Percentiles rank a stretch among this genome's conserved stretches.
Evolutionary conservation across 2,329 filamentous ascomycete genomes (phyloP).

Genomic region (Cordyceps cateniannulata): DNA sequence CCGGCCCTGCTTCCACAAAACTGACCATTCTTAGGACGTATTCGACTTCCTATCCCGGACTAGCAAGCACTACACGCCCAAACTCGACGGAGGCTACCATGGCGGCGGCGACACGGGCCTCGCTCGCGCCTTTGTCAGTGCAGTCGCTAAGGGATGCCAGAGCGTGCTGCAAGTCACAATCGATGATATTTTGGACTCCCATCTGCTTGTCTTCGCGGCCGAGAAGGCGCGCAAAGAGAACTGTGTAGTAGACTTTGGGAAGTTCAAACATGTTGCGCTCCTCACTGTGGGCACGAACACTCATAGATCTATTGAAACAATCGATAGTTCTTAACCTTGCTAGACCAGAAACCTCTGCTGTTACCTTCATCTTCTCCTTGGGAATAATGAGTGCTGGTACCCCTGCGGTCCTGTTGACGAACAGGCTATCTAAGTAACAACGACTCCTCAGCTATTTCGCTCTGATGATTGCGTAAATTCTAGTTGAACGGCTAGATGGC

Average conservation of each 20-base stretch:
- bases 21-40: conserved; percentile 5
- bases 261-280: conserved; percentile 15
- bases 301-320: too few relatives aligned
- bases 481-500: too few relatives aligned
- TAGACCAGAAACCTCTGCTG: too few relatives aligned
- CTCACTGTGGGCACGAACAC: too few relatives aligned
- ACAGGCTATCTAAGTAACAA: too few relatives aligned
- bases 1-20: too few relatives aligned
- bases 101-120: conserved; percentile 16
- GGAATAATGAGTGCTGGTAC: too few relatives aligned
- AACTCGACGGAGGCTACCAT: conserved; percentile 15
- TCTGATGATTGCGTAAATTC: too few relatives aligned
- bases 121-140: conserved; percentile 14
- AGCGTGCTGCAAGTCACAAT: conserved; percentile 12
- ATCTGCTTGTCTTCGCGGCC: conserved; percentile 15
- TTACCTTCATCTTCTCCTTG: too few relatives aligned
- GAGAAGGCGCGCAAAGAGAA: conserved; percentile 14
- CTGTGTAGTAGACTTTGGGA: conserved; percentile 15
- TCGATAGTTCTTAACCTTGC: too few relatives aligned
- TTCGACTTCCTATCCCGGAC: conserved; percentile 15
- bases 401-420: too few relatives aligned
- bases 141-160: conserved; percentile 11
- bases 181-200: conserved; percentile 14
- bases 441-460: too few relatives aligned
- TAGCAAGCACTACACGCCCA: conserved; percentile 12